Evolutionary conservation across 495 filamentous ascomycete species (phyloP), one percentile per base, ranked within the genome.

Genomic region (Aspergillus avenaceus): DNA sequence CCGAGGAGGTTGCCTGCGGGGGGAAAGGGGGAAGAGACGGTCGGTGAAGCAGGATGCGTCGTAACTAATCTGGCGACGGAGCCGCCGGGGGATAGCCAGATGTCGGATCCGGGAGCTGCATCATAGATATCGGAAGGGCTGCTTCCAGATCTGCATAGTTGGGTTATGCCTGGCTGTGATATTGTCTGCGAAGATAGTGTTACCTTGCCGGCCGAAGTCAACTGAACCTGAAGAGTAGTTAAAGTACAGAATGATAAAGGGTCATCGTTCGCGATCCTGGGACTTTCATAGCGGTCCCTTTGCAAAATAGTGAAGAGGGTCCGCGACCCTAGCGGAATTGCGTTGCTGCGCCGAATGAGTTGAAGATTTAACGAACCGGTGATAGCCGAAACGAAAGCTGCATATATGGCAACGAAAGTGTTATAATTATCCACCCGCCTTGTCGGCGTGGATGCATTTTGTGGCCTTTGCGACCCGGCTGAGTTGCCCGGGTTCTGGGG

Each of bases 81-180:
- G 18, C 77, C 75, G 37, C 68, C 71, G 3, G 77, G 77, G 32
- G 72, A 71, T 16, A 80, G 64, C 75, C 75, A 79, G n/a, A 80
- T 50, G 51, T 76, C 73, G 1, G 58, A 58, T 3, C 66, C 70
- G 26, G 64, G 55, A 7, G 58, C 55, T 8, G 60, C 44, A 29
- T 56, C 53, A 2, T 51, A 34, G 9, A 60, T 8, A 19, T 64
- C 54, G 18, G 56, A 18, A 29, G 53, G 53, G n/a, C 59, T 43
- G 26, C 54, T 55, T 4, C 46, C 55, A 34, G 62, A 63, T 18
- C 52, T 57, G 14, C 47, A 55, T 13, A 76, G 57, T 26, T 65
- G 68, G 36, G 51, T 50, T n/a, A 76, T 64, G 5, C 73, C 71
- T 37, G 52, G 38, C 40, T 76, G 73, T 28, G 60, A 48, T 25